Percentiles rank a stretch among this genome's conserved stretches.
phyloP scores from a whole-genome alignment of 257 asterid genomes.

The Solanum corneliomulleri region DNA sequence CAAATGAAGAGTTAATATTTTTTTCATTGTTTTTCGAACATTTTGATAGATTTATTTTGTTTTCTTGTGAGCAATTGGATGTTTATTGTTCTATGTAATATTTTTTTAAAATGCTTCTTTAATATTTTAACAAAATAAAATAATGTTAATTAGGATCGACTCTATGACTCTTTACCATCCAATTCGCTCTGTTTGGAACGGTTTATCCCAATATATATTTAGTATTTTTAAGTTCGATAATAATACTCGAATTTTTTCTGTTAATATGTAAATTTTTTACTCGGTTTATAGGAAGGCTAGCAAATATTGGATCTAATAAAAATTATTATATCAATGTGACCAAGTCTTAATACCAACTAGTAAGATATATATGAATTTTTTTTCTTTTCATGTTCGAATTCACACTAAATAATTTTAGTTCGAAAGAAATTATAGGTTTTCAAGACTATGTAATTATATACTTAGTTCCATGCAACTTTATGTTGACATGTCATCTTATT shows the following conservation, averaged over 20 bases:
- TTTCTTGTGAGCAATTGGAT: background rate
- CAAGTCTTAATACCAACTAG: background rate
- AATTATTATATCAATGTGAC: background rate
- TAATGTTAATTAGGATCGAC: background rate
- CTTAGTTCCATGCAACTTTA: background rate
- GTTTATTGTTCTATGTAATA: background rate
- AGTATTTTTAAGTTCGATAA: background rate
- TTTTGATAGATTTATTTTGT: background rate
- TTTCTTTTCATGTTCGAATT: background rate
- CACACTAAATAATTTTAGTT: background rate
- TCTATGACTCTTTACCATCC: background rate
- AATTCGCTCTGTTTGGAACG: background rate
- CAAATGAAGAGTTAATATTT: background rate
- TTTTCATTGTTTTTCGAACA: background rate
- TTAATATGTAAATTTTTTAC: background rate
- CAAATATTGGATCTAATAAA: background rate
- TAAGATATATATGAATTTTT: no score
- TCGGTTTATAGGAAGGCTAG: background rate
- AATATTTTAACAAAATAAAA: background rate
- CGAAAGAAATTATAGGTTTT: background rate
- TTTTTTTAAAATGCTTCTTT: background rate
- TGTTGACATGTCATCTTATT: background rate
- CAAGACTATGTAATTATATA: background rate
- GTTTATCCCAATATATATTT: background rate
- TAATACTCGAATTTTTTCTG: background rate